phyloP scores from a whole-genome alignment of 1,284 basidiomycete species.

The Omphalotus olearius region DNA sequence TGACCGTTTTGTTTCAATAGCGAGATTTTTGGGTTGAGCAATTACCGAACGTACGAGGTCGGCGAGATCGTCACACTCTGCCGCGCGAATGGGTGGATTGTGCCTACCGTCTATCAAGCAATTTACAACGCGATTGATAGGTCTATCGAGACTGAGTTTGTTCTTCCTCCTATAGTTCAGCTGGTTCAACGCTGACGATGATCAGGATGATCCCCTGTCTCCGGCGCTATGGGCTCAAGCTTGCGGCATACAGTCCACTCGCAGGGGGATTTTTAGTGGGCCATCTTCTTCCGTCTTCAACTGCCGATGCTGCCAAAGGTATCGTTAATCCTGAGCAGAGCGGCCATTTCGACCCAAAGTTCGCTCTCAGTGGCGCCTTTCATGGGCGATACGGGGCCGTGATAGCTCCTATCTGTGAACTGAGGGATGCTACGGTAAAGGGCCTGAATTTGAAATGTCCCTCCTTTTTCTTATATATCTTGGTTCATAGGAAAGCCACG shows the following conservation, averaged over 20 bases:
- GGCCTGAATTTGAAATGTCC: too few relatives aligned
- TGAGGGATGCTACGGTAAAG: slow-evolving; percentile 17
- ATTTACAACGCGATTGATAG: slow-evolving; percentile 19
- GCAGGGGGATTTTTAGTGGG: slow-evolving; percentile 16
- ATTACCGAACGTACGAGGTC: slow-evolving; percentile 18
- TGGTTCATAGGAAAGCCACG: slow-evolving; percentile 13
- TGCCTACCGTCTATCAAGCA: slow-evolving; percentile 42
- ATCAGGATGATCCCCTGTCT: slow-evolving; percentile 18
- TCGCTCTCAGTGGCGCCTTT: slow-evolving; percentile 19
- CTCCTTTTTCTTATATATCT: not conserved
- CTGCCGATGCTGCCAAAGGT: not conserved
- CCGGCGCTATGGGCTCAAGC: slow-evolving; percentile 12
- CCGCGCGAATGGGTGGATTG: slow-evolving; percentile 27
- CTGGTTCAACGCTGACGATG: not conserved
- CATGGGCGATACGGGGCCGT: slow-evolving; percentile 17
- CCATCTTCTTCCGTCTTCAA: not conserved
- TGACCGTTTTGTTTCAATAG: slow-evolving; percentile 11
- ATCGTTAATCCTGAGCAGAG: slow-evolving; percentile 7
- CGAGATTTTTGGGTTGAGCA: slow-evolving; percentile 18
- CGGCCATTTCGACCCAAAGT: slow-evolving; percentile 18
- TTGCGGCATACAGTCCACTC: slow-evolving; percentile 14
- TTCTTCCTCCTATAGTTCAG: not conserved
- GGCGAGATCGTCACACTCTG: slow-evolving; percentile 30
- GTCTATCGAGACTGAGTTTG: slow-evolving; percentile 29
- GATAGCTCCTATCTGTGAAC: slow-evolving; percentile 6